These are phyloP conservation scores for Fraxinus latifolia DNA, from an alignment of 305 asterid species.

Conservation along the genomic window DNA sequence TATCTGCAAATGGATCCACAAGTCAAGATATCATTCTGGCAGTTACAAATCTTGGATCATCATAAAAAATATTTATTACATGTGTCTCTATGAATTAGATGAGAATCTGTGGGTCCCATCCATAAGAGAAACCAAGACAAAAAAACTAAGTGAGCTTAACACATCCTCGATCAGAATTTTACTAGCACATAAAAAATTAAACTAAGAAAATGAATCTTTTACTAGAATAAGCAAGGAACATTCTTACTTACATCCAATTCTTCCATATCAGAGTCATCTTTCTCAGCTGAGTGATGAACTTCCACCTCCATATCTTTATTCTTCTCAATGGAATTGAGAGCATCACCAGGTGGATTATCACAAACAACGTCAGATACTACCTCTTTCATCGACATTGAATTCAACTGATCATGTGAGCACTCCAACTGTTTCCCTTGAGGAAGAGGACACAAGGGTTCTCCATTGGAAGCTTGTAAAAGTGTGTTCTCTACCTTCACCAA, in stretches of 20 bases:
- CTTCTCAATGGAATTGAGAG: constrained; percentile 30
- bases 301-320: constrained; percentile 42
- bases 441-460: constrained; percentile 28
- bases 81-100: neutral
- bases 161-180: neutral
- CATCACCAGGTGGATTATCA: constrained; percentile 33
- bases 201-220: constrained; percentile 11
- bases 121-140: neutral
- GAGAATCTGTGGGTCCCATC: neutral
- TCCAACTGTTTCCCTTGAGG: constrained; percentile 25
- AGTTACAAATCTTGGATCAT: neutral
- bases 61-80: neutral
- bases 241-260: constrained; percentile 79
- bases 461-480: constrained; percentile 26
- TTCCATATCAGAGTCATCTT: constrained; percentile 74
- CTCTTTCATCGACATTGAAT: constrained; percentile 28
- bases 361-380: constrained; percentile 33
- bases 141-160: neutral
- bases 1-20: neutral
- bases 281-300: constrained; percentile 46
- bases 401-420: constrained; percentile 37
- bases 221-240: constrained; percentile 18
- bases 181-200: neutral
- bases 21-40: neutral
- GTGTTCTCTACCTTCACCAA: constrained; percentile 32